Conservation (phyloP, 1,139 yeast species). For the Yamadazyma epiphylla region DNA sequence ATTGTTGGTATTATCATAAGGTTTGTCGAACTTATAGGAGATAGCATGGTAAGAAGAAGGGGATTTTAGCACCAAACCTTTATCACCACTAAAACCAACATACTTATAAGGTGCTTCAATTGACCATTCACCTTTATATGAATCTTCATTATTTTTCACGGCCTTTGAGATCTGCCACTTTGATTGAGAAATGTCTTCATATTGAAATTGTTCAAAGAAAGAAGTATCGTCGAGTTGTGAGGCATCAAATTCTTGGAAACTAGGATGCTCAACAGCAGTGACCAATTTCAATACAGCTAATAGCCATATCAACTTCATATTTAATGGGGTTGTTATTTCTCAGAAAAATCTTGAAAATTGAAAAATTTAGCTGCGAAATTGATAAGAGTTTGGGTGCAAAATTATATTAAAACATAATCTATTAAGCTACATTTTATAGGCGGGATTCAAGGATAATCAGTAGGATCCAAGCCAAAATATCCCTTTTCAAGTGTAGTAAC, state of each 20-base stretch:
- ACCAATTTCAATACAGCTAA: not conserved
- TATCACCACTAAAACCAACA: slow-evolving; percentile 61
- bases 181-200: slow-evolving; percentile 31
- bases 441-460: slow-evolving; percentile 18
- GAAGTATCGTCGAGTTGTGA: slow-evolving; percentile 33
- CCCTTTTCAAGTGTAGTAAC: slow-evolving; percentile 34
- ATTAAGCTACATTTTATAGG: no score
- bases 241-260: slow-evolving; percentile 28
- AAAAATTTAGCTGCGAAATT: no score
- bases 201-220: slow-evolving; percentile 68
- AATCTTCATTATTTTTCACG: slow-evolving; percentile 28
- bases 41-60: slow-evolving; percentile 82
- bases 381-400: no score
- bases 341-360: not conserved
- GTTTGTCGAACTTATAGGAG: slow-evolving; percentile 51
- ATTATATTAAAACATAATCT: no score
- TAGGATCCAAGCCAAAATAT: slow-evolving; percentile 24
- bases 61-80: slow-evolving; percentile 70
- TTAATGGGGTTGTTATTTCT: no score
- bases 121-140: slow-evolving; percentile 72
- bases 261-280: slow-evolving; percentile 6
- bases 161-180: slow-evolving; percentile 67
- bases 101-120: slow-evolving; percentile 50
- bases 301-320: not conserved
- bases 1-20: slow-evolving; percentile 52